A percentile compares a stretch with the other conserved stretches of the same genome.
These are phyloP conservation scores for Fusarium cicatricum DNA, from an alignment of 2,329 filamentous ascomycete genomes.

Conservation along the genomic window DNA sequence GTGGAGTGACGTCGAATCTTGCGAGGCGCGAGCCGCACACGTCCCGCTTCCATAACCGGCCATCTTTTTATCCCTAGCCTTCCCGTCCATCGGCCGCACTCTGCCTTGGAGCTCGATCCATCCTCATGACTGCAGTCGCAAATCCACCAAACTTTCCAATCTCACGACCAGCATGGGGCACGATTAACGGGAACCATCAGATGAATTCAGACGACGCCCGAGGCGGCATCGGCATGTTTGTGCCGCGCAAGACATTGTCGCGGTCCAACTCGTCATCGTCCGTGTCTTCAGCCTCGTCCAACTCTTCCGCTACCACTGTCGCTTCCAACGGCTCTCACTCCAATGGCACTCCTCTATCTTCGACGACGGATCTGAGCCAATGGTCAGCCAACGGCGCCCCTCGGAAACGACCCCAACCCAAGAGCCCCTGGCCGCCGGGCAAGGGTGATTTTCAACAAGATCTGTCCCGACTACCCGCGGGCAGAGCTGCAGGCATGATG, in stretches of 20 bases:
- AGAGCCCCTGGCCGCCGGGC: conserved; percentile 58
- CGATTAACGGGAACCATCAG: conserved; percentile 67
- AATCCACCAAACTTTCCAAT: conserved; percentile 70
- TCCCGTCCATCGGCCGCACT: conserved; percentile 33
- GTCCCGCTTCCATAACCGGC: conserved; percentile 29
- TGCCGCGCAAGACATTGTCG: conserved; percentile 86
- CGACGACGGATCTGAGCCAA: conserved; percentile 58
- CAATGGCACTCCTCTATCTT: conserved; percentile 65
- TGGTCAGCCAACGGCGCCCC: conserved; percentile 58
- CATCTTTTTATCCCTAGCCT: conserved; percentile 28
- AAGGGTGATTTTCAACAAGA: conserved; percentile 60
- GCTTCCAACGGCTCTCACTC: conserved; percentile 67
- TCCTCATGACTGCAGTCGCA: conserved; percentile 73
- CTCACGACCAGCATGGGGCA: conserved; percentile 70
- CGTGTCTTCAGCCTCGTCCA: conserved; percentile 81
- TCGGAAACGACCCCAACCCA: conserved; percentile 62
- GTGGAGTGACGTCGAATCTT: conserved; percentile 34
- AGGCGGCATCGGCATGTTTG: conserved; percentile 73
- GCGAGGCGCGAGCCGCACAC: conserved; percentile 35
- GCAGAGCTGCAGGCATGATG: conserved; percentile 54
- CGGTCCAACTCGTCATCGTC: conserved; percentile 93
- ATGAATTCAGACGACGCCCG: conserved; percentile 86
- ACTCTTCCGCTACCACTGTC: conserved; percentile 69
- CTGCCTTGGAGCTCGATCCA: conserved; percentile 33
- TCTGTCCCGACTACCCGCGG: conserved; percentile 55